Conservation (phyloP, 2,329 filamentous ascomycete species). For the Ceratocystis destructans region DNA sequence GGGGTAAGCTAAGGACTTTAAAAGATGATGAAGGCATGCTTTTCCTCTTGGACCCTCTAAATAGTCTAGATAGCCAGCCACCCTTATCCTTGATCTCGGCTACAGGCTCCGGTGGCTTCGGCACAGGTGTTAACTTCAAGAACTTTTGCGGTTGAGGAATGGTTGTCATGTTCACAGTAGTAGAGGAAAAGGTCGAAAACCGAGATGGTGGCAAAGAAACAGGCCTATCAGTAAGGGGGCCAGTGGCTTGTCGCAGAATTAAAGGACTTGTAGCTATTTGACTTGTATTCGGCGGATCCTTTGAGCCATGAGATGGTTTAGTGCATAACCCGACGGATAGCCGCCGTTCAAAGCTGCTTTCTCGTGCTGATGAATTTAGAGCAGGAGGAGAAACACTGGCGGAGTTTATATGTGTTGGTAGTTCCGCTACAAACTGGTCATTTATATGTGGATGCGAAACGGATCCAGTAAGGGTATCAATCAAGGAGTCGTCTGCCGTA, state of each 20-base stretch:
- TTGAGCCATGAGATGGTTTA: not conserved
- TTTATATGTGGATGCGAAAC: not conserved
- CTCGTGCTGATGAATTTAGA: not conserved
- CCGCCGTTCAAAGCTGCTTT: not conserved
- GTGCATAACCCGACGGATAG: not conserved
- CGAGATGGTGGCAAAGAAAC: not conserved
- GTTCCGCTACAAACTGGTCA: not conserved
- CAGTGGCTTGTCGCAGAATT: not conserved
- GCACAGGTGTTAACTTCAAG: not conserved
- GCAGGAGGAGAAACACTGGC: not conserved
- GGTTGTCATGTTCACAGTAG: not conserved
- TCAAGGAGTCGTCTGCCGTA: not conserved
- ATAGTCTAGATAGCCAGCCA: constrained; percentile 11
- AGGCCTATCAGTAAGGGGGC: not conserved
- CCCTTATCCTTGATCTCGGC: constrained; percentile 7
- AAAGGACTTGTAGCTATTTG: not conserved
- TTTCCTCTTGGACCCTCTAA: constrained; percentile 6
- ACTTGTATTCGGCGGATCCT: not conserved
- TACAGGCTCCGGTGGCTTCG: not conserved
- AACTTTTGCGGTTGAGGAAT: not conserved
- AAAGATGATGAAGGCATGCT: not conserved
- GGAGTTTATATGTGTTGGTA: not conserved
- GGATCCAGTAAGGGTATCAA: too few species aligned
- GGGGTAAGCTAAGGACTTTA: constrained; percentile 2
- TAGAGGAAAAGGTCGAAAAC: not conserved